phyloP scores from a whole-genome alignment of 495 filamentous ascomycete genomes.

The Podospora anserina region DNA sequence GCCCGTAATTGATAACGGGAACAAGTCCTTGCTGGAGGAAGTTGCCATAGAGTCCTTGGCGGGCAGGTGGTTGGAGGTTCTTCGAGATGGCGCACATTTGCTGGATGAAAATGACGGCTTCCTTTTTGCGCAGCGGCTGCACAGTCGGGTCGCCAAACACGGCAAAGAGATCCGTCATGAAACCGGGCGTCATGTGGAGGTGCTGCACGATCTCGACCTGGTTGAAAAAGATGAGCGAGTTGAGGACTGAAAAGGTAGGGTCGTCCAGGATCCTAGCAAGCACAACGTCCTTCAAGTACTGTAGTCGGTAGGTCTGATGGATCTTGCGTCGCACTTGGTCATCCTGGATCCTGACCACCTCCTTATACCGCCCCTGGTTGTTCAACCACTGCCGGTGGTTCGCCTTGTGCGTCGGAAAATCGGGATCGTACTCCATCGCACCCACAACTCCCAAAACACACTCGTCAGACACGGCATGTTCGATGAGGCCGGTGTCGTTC shows the following conservation, averaged over 20 bases:
- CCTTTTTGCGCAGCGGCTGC: constrained; percentile 74
- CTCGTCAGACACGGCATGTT: constrained; percentile 85
- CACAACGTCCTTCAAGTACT: constrained; percentile 98
- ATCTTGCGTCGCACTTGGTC: constrained; percentile 81
- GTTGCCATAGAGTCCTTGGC: constrained; percentile 78
- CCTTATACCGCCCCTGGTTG: constrained; percentile 86
- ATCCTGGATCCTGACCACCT: constrained; percentile 90
- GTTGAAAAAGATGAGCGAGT: constrained; percentile 97
- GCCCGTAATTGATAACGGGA: constrained; percentile 84
- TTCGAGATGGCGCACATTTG: constrained; percentile 94
- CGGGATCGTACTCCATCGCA: constrained; percentile 95
- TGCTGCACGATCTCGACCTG: constrained; percentile 97
- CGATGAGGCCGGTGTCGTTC: constrained; percentile 92
- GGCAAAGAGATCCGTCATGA: constrained; percentile 83
- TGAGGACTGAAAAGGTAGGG: constrained; percentile 94
- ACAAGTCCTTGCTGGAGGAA: constrained; percentile 87
- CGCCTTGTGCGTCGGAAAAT: constrained; percentile 97
- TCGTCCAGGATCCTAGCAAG: constrained; percentile 94
- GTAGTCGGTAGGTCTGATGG: constrained; percentile 89
- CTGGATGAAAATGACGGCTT: constrained; percentile 94
- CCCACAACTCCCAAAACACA: constrained; percentile 90
- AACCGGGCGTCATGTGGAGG: constrained; percentile 71
- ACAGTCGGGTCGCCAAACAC: constrained; percentile 70
- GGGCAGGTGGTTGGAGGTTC: constrained; percentile 77
- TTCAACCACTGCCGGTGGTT: constrained; percentile 93